Evolutionary conservation across 2,329 filamentous ascomycete species (phyloP).

Genomic region (Nigrograna mackinnonii): DNA sequence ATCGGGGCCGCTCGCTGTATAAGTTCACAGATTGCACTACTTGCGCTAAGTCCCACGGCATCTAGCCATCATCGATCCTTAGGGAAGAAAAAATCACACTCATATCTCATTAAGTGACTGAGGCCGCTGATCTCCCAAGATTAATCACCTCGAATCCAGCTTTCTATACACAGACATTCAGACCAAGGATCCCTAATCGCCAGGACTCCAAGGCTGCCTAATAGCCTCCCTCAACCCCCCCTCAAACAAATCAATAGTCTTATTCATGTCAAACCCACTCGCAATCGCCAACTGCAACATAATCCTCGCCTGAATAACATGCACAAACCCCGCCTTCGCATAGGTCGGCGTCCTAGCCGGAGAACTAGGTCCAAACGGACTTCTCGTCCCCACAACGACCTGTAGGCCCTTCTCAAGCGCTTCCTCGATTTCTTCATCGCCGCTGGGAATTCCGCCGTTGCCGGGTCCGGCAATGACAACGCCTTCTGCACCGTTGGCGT

Average conservation of each 20-base stretch:
- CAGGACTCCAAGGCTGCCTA: conserved; percentile 23
- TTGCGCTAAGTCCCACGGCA: no score
- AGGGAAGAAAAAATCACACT: no score
- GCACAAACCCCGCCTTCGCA: conserved; percentile 25
- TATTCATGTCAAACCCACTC: conserved; percentile 28
- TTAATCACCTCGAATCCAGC: no score
- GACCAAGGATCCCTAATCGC: no score
- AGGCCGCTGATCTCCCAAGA: no score
- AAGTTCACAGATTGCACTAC: no score
- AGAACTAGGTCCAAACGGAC: conserved; percentile 23
- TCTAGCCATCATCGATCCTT: no score
- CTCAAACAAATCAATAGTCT: conserved; percentile 31
- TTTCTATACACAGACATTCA: no score
- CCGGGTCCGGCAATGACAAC: conserved; percentile 31
- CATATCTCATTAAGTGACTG: no score
- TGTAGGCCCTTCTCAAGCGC: conserved; percentile 25
- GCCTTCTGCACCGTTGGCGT: conserved; percentile 24
- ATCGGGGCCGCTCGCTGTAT: no score
- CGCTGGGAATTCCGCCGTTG: conserved; percentile 25
- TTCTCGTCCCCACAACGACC: conserved; percentile 26
- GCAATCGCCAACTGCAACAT: conserved; percentile 34
- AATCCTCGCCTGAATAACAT: conserved; percentile 28
- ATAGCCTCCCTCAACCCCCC: conserved; percentile 25
- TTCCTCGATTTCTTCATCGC: conserved; percentile 18
- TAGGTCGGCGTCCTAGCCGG: conserved; percentile 15